Evolutionary conservation across 192 early-diverging fungal species (phyloP), one percentile per base, ranked within the genome.

Genomic region (Linnemannia elongata): DNA sequence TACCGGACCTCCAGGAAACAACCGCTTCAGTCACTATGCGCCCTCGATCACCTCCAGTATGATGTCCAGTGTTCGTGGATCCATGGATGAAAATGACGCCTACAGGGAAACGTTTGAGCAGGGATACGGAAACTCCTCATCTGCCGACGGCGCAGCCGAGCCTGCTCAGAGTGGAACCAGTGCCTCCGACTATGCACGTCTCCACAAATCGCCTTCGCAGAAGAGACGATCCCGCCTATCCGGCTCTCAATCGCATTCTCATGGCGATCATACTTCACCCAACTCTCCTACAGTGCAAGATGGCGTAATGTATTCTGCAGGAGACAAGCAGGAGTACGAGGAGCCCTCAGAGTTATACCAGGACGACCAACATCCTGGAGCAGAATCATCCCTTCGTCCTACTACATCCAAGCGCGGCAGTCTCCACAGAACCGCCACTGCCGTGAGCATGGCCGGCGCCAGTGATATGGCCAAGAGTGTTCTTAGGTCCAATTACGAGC

Each of bases 41-140:
- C 79, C 79, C 39, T 87, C 85, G 5, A 60, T 87, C 72, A 87
- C 85, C 36, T 87, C 85, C 54, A 87, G 85, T 44, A 87, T 87
- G 85, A 70, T 81, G 72, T 87, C 85, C 15, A 87, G 85, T 22
- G 49, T 69, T 20, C 79, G 85, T 39, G 85, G 76, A 45, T 87
- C 85, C 72, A 68, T 87, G 79, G 85, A 87, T 9, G 79, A 87
- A 10, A 30, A 69, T 9, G 79, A 74, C 33, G 41, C 24, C 9
- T 41, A 39, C n/a, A 74, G 83, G 9, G 76, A 69, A 1, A 42
- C 77, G 10, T 39, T 72, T 24, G 78, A 80, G 1, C 49, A 74
- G 0, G 69, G 13, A 1, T 39, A 27, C 36, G 72, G 35, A 22
- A 42, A n/a, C 38, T 49, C 17, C 13, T 42, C 52, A 15, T 13